Evolutionary conservation across 495 filamentous ascomycete genomes (phyloP).

Genomic region (Margaritispora aquatica): DNA sequence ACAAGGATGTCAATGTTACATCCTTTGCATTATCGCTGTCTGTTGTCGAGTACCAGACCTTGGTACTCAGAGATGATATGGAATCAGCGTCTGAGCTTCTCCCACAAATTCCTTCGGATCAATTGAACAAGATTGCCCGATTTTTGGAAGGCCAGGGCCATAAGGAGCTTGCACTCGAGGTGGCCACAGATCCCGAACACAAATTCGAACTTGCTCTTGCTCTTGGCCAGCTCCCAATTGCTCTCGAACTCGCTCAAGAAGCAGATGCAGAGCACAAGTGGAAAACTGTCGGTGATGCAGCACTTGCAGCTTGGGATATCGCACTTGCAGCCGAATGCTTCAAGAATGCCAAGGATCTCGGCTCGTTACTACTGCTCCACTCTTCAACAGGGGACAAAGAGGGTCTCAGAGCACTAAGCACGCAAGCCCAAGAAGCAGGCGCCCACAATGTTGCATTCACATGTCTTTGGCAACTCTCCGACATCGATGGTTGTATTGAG

Average conservation of each 20-base stretch:
- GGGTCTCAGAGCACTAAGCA: constrained; percentile 64
- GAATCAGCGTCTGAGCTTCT: constrained; percentile 85
- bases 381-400: constrained; percentile 70
- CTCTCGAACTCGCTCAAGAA: constrained; percentile 74
- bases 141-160: constrained; percentile 98
- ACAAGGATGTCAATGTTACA: constrained; percentile 88
- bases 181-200: constrained; percentile 95
- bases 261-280: constrained; percentile 92
- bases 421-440: constrained; percentile 67
- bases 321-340: constrained; percentile 90
- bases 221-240: constrained; percentile 76
- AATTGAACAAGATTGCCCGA: constrained; percentile 94
- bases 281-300: constrained; percentile 93
- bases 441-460: constrained; percentile 90
- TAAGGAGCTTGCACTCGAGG: constrained; percentile 89
- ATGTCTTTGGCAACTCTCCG: constrained; percentile 79
- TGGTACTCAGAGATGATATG: constrained; percentile 93
- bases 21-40: constrained; percentile 88
- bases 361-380: constrained; percentile 81
- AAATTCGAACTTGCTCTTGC: constrained; percentile 89
- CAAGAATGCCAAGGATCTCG: constrained; percentile 78
- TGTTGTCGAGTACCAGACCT: constrained; percentile 96
- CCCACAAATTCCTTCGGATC: constrained; percentile 72
- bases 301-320: constrained; percentile 80
- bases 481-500: constrained; percentile 75